Base-by-base conservation (phyloP, 441 rosid species). In the Arabidopsis lyrata region DNA sequence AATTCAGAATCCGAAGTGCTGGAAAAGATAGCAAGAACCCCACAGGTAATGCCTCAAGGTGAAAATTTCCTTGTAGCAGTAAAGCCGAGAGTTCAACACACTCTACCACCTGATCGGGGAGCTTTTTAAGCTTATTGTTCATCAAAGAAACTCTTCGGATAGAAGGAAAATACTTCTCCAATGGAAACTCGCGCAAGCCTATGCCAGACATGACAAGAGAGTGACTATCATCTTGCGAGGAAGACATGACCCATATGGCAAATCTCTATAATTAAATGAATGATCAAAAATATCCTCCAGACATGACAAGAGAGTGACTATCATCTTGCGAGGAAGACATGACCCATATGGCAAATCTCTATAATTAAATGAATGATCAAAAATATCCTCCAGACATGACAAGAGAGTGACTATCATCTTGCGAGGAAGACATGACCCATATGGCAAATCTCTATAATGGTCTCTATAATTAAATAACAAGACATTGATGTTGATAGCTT, bases 241-340 rank as follows among this genome's bases (percentile, higher is more conserved):
- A 53, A 9, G 76, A 76, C 66, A 75, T 76, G 14, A 83, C 57
- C 82, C 83, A 80, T 44, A 84, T 72, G 20, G 83, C 75, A 64
- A 81, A n/a, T n/a, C n/a, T n/a, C n/a, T n/a, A n/a, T n/a, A n/a
- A n/a, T n/a, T n/a, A n/a, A n/a, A n/a, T n/a, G n/a, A n/a, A n/a
- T n/a, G n/a, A n/a, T n/a, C n/a, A n/a, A n/a, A n/a, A n/a, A n/a
- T n/a, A n/a, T n/a, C n/a, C n/a, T n/a, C n/a, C n/a, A n/a, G n/a
- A n/a, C n/a, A n/a, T n/a, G n/a, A n/a, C n/a, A n/a, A n/a, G n/a
- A n/a, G n/a, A n/a, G n/a, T n/a, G n/a, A n/a, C n/a, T n/a, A n/a
- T n/a, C n/a, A n/a, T n/a, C n/a, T n/a, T n/a, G n/a, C n/a, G n/a
- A n/a, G n/a, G n/a, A n/a, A n/a, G n/a, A n/a, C n/a, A n/a, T n/a